phyloP scores from a whole-genome alignment of 169 alveolate species.

The Cryptosporidium sp. region DNA sequence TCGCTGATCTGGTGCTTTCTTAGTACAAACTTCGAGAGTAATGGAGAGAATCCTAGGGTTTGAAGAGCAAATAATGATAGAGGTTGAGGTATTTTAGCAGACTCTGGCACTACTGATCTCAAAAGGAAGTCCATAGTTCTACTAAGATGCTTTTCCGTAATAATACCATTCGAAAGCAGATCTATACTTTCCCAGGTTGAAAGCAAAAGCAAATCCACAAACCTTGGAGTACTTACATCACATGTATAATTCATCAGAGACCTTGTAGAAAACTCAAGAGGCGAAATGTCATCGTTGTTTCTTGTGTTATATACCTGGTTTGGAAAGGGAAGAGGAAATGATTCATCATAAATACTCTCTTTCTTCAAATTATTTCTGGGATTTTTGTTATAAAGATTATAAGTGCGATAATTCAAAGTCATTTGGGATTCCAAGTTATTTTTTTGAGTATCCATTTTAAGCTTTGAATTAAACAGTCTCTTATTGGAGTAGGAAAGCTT shows the following conservation, averaged over 20 bases:
- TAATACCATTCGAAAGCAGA: constrained; percentile 20
- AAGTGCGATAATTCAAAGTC: neutral
- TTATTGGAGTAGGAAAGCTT: constrained; percentile 26
- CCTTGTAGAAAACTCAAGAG: constrained; percentile 48
- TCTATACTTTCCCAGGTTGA: constrained; percentile 12
- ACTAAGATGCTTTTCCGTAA: constrained; percentile 1
- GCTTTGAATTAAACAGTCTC: neutral
- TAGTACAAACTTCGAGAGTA: constrained; percentile 23
- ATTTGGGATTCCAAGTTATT: neutral
- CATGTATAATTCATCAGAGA: constrained; percentile 11
- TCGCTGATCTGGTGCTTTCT: constrained; percentile 30
- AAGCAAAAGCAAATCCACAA: constrained; percentile 34
- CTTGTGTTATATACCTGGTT: neutral
- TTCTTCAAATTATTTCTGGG: neutral
- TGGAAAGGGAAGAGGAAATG: neutral
- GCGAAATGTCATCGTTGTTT: neutral
- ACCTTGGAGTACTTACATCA: constrained; percentile 61
- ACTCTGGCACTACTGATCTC: neutral
- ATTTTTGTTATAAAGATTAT: neutral
- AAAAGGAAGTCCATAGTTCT: constrained; percentile 21
- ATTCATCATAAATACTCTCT: neutral
- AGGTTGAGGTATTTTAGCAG: neutral
- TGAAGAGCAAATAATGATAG: constrained; percentile 13
- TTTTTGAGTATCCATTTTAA: neutral
- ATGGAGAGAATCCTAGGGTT: constrained; percentile 44